Conservation (phyloP, 257 asterid species). For the Solanum pimpinellifolium region DNA sequence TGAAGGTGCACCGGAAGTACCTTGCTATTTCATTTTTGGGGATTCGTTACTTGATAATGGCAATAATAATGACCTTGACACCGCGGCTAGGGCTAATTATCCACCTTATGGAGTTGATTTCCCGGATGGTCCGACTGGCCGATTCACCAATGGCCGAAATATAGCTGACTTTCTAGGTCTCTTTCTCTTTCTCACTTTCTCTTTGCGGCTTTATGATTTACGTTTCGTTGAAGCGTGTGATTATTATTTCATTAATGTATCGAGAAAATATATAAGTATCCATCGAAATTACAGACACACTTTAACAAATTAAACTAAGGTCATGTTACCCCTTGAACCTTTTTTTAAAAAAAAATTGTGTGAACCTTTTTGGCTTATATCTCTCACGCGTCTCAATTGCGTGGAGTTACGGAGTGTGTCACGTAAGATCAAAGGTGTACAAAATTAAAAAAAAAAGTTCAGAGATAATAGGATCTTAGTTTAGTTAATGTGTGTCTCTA, state of each 20-base stretch:
- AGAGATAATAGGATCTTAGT: no score
- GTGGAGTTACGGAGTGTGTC: no score
- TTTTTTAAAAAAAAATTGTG: rapidly evolving
- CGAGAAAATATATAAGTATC: no score
- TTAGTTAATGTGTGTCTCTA: no score
- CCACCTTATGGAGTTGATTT: conserved; percentile 37
- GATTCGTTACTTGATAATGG: conserved; percentile 35
- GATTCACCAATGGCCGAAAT: conserved; percentile 30
- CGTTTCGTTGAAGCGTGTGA: rapidly evolving
- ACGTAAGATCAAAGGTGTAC: no score
- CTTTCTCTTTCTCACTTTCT: not conserved
- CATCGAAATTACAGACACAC: no score
- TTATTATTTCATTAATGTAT: not conserved
- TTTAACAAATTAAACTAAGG: no score
- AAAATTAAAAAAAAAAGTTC: no score
- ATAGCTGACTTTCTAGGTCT: conserved; percentile 23
- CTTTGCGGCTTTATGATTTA: not conserved
- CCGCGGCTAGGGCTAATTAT: conserved; percentile 7
- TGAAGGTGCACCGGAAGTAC: conserved; percentile 12
- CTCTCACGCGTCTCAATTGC: no score
- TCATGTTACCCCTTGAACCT: rapidly evolving
- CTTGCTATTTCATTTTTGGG: conserved; percentile 38
- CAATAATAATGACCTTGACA: conserved; percentile 15
- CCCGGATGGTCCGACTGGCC: conserved; percentile 28
- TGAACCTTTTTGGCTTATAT: no score